These are phyloP conservation scores for Microdochium nivale DNA, from an alignment of 2,329 filamentous ascomycete genomes.

Conservation along the genomic window DNA sequence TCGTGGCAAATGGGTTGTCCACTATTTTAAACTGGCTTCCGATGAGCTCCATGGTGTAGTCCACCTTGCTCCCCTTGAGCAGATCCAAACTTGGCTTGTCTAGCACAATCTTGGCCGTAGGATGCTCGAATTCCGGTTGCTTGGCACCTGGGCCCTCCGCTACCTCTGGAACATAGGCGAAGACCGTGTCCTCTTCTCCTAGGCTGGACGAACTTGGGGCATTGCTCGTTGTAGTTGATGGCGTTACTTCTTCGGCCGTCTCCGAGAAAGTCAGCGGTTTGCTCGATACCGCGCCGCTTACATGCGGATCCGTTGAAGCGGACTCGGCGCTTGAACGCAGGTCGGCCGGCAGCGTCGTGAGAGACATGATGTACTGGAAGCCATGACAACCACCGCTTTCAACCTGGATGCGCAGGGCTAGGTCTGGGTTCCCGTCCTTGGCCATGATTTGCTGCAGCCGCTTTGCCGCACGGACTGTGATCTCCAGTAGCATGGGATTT, in stretches of 20 bases:
- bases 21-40: slow-evolving; percentile 93
- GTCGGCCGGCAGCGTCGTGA: slow-evolving; percentile 52
- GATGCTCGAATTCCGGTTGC: slow-evolving; percentile 14
- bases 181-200: slow-evolving; percentile 78
- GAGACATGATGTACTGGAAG: slow-evolving; percentile 93
- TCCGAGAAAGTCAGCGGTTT: slow-evolving; percentile 24
- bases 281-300: slow-evolving; percentile 13
- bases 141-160: slow-evolving; percentile 20
- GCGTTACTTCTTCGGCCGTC: slow-evolving; percentile 10
- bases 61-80: slow-evolving; percentile 86
- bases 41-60: slow-evolving; percentile 84
- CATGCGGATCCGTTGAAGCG: slow-evolving; percentile 3
- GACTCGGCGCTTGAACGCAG: slow-evolving; percentile 11
- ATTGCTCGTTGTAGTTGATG: slow-evolving; percentile 18
- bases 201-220: slow-evolving; percentile 9
- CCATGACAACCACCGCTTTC: slow-evolving; percentile 94
- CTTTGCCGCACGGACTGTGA: slow-evolving; percentile 72
- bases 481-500: slow-evolving; percentile 73
- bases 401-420: slow-evolving; percentile 85
- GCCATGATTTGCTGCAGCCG: slow-evolving; percentile 71
- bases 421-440: slow-evolving; percentile 63
- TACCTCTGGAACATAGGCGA: slow-evolving; percentile 55
- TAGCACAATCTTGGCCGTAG: slow-evolving; percentile 70
- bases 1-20: slow-evolving; percentile 84
- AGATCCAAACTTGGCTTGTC: slow-evolving; percentile 82